These are phyloP conservation scores for Aurifilum marmelostoma DNA, from an alignment of 2,329 filamentous ascomycete genomes.

Conservation along the genomic window DNA sequence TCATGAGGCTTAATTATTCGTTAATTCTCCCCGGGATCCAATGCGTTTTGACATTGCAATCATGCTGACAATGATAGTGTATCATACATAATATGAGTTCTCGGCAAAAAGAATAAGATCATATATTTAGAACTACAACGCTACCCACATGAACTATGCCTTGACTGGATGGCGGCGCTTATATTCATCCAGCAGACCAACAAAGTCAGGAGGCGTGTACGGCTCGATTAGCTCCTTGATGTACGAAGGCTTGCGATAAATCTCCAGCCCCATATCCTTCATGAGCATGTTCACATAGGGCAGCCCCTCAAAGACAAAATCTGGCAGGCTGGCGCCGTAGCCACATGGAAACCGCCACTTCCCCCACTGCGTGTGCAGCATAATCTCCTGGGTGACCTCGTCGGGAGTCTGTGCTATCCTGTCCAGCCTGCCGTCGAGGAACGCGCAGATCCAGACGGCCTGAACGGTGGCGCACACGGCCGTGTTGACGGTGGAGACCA, in stretches of 20 bases:
- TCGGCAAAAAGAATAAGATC: too few relatives aligned
- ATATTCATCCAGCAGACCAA: constrained; percentile 37
- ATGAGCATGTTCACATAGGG: constrained; percentile 49
- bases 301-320: constrained; percentile 63
- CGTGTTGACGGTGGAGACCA: constrained; percentile 38
- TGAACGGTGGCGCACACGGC: constrained; percentile 41
- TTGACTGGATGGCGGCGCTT: constrained; percentile 26
- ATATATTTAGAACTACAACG: too few relatives aligned
- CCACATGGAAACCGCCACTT: constrained; percentile 57
- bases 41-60: too few relatives aligned
- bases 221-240: constrained; percentile 28
- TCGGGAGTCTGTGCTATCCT: constrained; percentile 35
- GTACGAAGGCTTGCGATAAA: constrained; percentile 29
- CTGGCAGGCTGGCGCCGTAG: constrained; percentile 53
- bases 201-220: constrained; percentile 32
- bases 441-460: constrained; percentile 62
- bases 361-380: constrained; percentile 58
- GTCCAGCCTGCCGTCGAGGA: constrained; percentile 54
- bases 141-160: neutral
- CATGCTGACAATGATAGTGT: too few relatives aligned
- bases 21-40: too few relatives aligned
- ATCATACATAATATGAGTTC: too few relatives aligned
- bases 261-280: constrained; percentile 30
- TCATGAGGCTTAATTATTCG: too few relatives aligned
- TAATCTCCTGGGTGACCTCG: constrained; percentile 46